phyloP scores from a whole-genome alignment of 2,329 filamentous ascomycete genomes.

The Clonostachys chloroleuca region DNA sequence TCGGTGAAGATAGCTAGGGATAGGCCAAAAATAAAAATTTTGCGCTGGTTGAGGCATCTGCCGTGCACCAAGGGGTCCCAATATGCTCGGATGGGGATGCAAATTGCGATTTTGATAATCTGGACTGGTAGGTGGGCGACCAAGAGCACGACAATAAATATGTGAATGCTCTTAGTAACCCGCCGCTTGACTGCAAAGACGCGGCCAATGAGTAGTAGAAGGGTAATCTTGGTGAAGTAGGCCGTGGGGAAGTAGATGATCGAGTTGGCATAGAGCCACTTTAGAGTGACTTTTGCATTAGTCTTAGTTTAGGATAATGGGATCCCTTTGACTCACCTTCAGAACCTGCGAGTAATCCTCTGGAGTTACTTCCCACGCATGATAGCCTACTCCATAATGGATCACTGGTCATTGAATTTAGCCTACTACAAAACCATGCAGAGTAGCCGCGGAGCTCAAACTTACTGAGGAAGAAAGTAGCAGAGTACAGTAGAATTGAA shows the following conservation, averaged over 20 bases:
- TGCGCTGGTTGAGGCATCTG: slow-evolving; percentile 21
- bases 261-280: slow-evolving; percentile 16
- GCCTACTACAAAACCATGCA: too few species aligned
- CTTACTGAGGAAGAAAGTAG: neutral
- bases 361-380: slow-evolving; percentile 13
- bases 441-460: too few species aligned
- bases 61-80: slow-evolving; percentile 12
- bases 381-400: slow-evolving; percentile 11
- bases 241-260: slow-evolving; percentile 16
- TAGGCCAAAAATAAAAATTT: too few species aligned
- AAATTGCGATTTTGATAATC: slow-evolving; percentile 15
- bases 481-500: neutral
- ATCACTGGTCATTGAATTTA: too few species aligned
- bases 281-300: neutral
- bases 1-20: slow-evolving; percentile 24
- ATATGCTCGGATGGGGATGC: slow-evolving; percentile 12
- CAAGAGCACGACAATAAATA: slow-evolving; percentile 16
- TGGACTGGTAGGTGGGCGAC: slow-evolving; percentile 17
- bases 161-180: slow-evolving; percentile 15
- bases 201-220: slow-evolving; percentile 19
- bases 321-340: too few species aligned
- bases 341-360: slow-evolving; percentile 6
- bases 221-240: slow-evolving; percentile 17
- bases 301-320: neutral
- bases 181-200: slow-evolving; percentile 10